These are phyloP conservation scores for Tilletiaria anomala DNA, from an alignment of 1,284 basidiomycete species.

Conservation along the genomic window DNA sequence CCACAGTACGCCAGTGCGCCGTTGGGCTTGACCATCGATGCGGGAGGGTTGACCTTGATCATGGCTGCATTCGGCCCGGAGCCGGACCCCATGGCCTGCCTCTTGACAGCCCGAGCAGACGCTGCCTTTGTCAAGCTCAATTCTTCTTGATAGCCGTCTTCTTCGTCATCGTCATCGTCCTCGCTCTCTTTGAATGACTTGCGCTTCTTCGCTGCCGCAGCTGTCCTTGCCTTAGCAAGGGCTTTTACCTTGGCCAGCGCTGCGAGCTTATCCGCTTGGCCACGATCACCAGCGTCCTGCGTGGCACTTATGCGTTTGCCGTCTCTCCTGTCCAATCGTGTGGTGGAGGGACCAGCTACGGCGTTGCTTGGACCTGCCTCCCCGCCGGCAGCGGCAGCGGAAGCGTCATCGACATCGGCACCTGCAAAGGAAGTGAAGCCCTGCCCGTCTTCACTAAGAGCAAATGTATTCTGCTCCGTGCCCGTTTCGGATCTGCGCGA, in stretches of 20 bases:
- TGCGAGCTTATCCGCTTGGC: slow-evolving; percentile 3
- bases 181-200: slow-evolving; percentile 11
- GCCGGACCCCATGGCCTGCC: slow-evolving; percentile 22
- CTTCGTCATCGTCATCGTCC: slow-evolving; percentile 52
- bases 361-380: slow-evolving; percentile 14
- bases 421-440: slow-evolving; percentile 33
- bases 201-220: slow-evolving; percentile 25
- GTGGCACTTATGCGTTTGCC: background rate
- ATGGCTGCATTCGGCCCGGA: slow-evolving; percentile 7
- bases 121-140: slow-evolving; percentile 29
- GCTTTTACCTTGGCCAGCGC: background rate
- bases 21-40: slow-evolving; percentile 42
- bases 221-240: slow-evolving; percentile 40
- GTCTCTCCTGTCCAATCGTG: slow-evolving; percentile 10
- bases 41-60: slow-evolving; percentile 39
- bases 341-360: slow-evolving; percentile 46
- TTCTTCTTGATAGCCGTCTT: slow-evolving; percentile 50
- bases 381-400: too few relatives aligned
- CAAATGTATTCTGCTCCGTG: background rate
- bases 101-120: slow-evolving; percentile 41
- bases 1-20: slow-evolving; percentile 51
- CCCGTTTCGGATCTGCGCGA: slow-evolving; percentile 13
- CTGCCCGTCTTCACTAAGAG: slow-evolving; percentile 8
- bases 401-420: too few relatives aligned
- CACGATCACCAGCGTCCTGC: slow-evolving; percentile 3